Conservation (phyloP, 345 rosid species). For the Melaleuca alternifolia region DNA sequence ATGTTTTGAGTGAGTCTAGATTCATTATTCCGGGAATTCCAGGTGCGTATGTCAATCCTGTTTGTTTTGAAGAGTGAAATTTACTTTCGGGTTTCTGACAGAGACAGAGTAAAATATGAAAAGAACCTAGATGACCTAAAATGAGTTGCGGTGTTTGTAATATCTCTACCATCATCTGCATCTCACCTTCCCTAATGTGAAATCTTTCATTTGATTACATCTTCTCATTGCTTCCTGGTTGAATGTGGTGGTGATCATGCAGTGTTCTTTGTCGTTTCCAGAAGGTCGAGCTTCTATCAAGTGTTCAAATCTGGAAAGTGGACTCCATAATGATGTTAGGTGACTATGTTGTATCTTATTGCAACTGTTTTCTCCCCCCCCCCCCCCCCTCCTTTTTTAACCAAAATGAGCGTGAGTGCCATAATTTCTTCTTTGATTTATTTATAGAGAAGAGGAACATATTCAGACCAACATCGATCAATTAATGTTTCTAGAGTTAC, state of each 20-base stretch:
- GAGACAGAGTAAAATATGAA: background rate
- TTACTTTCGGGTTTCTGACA: background rate
- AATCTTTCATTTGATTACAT: background rate
- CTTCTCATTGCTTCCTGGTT: background rate
- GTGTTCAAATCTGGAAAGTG: constrained; percentile 64
- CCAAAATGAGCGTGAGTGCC: background rate
- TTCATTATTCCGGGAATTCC: constrained; percentile 68
- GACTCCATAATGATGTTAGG: constrained; percentile 14
- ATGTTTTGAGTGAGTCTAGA: constrained; percentile 53
- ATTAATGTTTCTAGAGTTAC: background rate
- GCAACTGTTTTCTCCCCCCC: background rate
- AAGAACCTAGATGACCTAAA: background rate
- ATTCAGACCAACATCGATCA: background rate
- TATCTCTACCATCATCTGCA: background rate
- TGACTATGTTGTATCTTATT: background rate
- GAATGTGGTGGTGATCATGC: constrained; percentile 2
- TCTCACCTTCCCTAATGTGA: background rate
- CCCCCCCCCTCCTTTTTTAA: background rate
- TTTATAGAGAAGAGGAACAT: background rate
- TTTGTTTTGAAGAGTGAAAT: background rate
- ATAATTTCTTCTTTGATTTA: background rate
- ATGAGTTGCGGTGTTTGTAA: background rate
- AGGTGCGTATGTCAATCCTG: constrained; percentile 25
- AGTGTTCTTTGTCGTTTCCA: constrained; percentile 75
- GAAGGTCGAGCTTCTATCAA: constrained; percentile 45